Conservation (phyloP, 305 asterid species). For the Fraxinus albicans region DNA sequence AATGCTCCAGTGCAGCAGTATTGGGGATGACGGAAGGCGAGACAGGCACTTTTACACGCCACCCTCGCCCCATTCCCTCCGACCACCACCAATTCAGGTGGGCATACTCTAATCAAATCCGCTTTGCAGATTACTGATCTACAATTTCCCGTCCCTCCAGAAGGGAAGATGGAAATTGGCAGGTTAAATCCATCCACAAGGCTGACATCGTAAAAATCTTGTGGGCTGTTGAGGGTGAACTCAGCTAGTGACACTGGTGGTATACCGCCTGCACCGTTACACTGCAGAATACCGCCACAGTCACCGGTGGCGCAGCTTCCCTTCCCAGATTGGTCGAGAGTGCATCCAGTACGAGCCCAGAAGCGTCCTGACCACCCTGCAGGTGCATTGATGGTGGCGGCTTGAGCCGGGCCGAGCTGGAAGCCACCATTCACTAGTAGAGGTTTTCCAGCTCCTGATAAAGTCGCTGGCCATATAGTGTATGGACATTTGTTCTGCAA, state of each 20-base stretch:
- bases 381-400: slow-evolving; percentile 8
- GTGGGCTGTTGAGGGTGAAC: slow-evolving; percentile 37
- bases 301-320: slow-evolving; percentile 41
- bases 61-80: slow-evolving; percentile 28
- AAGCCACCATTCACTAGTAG: background rate
- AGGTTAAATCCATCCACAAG: slow-evolving; percentile 64
- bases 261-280: slow-evolving; percentile 39
- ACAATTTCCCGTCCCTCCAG: slow-evolving; percentile 8
- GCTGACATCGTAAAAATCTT: slow-evolving; percentile 49
- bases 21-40: slow-evolving; percentile 39
- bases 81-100: slow-evolving; percentile 37
- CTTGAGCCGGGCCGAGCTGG: slow-evolving; percentile 34
- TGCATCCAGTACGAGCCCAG: slow-evolving; percentile 44
- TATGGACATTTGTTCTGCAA: slow-evolving; percentile 41
- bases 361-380: slow-evolving; percentile 58
- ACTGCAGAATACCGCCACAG: slow-evolving; percentile 38
- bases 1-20: slow-evolving; percentile 53
- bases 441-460: slow-evolving; percentile 28
- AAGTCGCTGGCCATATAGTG: slow-evolving; percentile 50
- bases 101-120: slow-evolving; percentile 40
- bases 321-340: slow-evolving; percentile 15
- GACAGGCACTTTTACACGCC: slow-evolving; percentile 60
- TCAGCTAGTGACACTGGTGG: slow-evolving; percentile 52
- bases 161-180: slow-evolving; percentile 35
- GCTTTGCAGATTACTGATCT: slow-evolving; percentile 28